Conservation (phyloP, 306 rosid genomes). For the Calophaca sinica region DNA sequence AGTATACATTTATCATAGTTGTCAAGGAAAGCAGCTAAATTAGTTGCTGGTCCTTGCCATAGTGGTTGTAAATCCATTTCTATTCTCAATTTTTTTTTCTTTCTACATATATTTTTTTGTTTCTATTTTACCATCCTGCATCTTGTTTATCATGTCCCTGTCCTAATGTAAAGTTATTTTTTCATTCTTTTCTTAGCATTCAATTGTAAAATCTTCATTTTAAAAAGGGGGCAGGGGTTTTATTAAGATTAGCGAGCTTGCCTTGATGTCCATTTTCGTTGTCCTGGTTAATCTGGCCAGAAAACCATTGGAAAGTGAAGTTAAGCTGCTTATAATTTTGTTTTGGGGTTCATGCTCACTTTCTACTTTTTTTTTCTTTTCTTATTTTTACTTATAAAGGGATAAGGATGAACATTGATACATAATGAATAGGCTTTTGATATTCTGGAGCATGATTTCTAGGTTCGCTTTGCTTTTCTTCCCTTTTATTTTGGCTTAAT, state of each 20-base stretch:
- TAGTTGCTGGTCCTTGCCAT: slow-evolving; percentile 55
- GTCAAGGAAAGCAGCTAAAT: slow-evolving; percentile 50
- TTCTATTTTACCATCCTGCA: slow-evolving; percentile 1
- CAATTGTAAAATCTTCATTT: slow-evolving; percentile 59
- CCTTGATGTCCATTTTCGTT: slow-evolving; percentile 37
- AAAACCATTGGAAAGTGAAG: slow-evolving; percentile 52
- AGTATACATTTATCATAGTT: slow-evolving; percentile 43
- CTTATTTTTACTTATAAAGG: no score
- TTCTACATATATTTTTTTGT: not conserved
- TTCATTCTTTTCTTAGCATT: slow-evolving; percentile 83
- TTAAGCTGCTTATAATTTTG: slow-evolving; percentile 36
- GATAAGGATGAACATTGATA: slow-evolving; percentile 31
- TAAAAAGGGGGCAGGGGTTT: slow-evolving; percentile 55
- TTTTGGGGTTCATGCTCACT: slow-evolving; percentile 54
- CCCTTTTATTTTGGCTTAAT: no score
- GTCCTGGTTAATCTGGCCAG: slow-evolving; percentile 44
- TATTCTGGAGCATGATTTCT: no score
- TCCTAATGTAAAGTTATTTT: slow-evolving; percentile 70
- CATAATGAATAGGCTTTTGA: no score
- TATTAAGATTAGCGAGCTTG: slow-evolving; percentile 54
- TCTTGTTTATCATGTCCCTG: slow-evolving; percentile 49
- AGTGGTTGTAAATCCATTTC: slow-evolving; percentile 66
- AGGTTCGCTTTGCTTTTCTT: no score
- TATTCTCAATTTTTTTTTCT: slow-evolving; percentile 34
- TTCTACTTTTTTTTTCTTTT: slow-evolving; percentile 55